Conservation (phyloP, 208 protist genomes). For the Wallacemonas sp. region DNA sequence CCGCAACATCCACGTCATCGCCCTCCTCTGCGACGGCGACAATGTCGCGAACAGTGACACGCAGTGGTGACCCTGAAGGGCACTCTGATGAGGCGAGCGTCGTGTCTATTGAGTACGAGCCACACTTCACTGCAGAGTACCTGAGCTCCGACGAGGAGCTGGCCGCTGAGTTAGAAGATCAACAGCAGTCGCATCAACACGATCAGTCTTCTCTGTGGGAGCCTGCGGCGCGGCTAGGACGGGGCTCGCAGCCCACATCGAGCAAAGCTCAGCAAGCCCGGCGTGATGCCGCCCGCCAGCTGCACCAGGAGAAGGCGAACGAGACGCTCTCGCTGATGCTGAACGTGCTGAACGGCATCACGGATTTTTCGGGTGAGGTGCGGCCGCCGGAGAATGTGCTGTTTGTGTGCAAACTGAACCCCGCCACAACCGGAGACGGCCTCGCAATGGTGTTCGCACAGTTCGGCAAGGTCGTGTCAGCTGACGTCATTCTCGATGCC, state of each 20-base stretch:
- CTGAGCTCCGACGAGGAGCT: conserved; percentile 75
- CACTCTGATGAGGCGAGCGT: background rate
- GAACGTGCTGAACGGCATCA: conserved; percentile 96
- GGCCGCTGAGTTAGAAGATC: background rate
- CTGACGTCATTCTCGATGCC: conserved; percentile 76
- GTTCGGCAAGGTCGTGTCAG: conserved; percentile 93
- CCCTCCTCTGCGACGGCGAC: too few species aligned
- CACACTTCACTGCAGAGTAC: conserved; percentile 63
- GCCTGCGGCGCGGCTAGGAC: background rate
- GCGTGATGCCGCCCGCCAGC: conserved; percentile 18
- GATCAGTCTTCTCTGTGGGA: background rate
- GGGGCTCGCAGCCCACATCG: conserved; percentile 17
- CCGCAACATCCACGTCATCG: too few species aligned
- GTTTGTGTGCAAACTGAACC: conserved; percentile 99
- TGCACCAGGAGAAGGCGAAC: conserved; percentile 68
- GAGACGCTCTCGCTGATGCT: conserved; percentile 87
- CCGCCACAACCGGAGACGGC: conserved; percentile 93
- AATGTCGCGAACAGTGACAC: too few species aligned
- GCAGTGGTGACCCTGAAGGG: too few species aligned
- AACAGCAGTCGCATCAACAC: background rate
- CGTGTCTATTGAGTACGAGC: conserved; percentile 51
- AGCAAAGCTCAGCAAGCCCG: conserved; percentile 18
- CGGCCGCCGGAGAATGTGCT: conserved; percentile 97
- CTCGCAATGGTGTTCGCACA: conserved; percentile 95
- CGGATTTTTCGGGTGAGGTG: conserved; percentile 87